Evolutionary conservation across 2,329 filamentous ascomycete species (phyloP), one percentile per base, ranked within the genome.

Genomic region (Teratosphaeria gauchensis): DNA sequence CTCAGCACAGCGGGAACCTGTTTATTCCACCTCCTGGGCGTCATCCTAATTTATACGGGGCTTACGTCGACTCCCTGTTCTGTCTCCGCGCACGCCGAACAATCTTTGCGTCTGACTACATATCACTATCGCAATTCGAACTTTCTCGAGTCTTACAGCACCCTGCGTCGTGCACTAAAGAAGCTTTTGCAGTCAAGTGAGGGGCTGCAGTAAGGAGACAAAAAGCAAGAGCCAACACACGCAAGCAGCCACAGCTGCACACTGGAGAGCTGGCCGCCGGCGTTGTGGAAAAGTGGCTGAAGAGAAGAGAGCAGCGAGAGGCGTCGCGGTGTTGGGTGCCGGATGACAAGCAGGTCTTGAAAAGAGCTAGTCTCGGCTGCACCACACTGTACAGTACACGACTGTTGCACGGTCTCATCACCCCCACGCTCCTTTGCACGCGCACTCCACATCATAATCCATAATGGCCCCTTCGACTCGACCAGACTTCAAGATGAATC

Each of bases 391-490:
- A 62, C 54, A 60, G 55, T 28, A 28, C 24, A 46, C 56, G 56
- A 56, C 42, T 57, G 53, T 58, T 56, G 59, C 53, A 61, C 58
- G 53, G 55, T 58, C 57, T 30, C 28, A 35, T 19, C 52, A 30
- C 28, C n/a, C 38, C 28, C 56, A 60, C 61, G 56, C 56, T 61
- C 57, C 56, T 58, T 64, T 60, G 21, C 12, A 33, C 35, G 19
- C 48, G 52, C 53, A 48, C 48, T 24, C 24, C 32, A 28, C 53
- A 19, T 46, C 35, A 59, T 61, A 60, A 60, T 61, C 59, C 60
- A 91, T 92, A 91, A 95, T 96, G 91, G 88, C 89, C 81, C 89
- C 84, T 77, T 73, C 78, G 59, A 82, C 87, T 75, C 87, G 90
- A 83, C 84, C 89, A 71, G 90, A 95, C 74, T 80, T 82, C 70